Evolutionary conservation across 169 alveolate genomes (phyloP).

Genomic region (Plasmodium knowlesi): DNA sequence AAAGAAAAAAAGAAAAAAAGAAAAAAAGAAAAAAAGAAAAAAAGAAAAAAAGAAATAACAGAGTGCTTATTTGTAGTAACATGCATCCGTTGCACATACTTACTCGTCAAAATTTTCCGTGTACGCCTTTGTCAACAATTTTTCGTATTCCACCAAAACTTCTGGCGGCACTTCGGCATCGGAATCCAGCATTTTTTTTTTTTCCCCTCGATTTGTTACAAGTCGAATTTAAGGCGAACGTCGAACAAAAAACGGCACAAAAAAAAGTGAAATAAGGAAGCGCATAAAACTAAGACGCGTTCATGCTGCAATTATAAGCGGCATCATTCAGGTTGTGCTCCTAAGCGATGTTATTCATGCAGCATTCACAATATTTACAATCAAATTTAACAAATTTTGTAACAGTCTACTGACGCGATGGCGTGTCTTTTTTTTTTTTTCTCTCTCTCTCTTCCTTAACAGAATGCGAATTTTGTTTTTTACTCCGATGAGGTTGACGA

Average conservation of each 20-base stretch:
- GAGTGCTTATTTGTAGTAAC: background rate
- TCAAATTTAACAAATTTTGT: background rate
- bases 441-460: background rate
- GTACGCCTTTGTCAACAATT: constrained; percentile 37
- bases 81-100: background rate
- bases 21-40: constrained; percentile 7
- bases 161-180: constrained; percentile 67
- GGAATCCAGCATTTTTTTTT: constrained; percentile 70
- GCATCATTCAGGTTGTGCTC: background rate
- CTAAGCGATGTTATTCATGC: background rate
- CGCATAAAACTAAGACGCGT: constrained; percentile 9
- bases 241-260: background rate
- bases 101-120: constrained; percentile 74
- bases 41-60: background rate
- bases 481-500: background rate
- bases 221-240: background rate
- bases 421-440: constrained; percentile 38
- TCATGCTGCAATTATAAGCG: background rate
- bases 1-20: background rate
- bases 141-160: constrained; percentile 55
- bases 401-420: background rate
- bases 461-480: background rate
- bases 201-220: background rate
- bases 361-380: background rate
- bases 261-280: background rate